phyloP scores from a whole-genome alignment of 2,329 filamentous ascomycete genomes.

The Domatiomyces globalis region DNA sequence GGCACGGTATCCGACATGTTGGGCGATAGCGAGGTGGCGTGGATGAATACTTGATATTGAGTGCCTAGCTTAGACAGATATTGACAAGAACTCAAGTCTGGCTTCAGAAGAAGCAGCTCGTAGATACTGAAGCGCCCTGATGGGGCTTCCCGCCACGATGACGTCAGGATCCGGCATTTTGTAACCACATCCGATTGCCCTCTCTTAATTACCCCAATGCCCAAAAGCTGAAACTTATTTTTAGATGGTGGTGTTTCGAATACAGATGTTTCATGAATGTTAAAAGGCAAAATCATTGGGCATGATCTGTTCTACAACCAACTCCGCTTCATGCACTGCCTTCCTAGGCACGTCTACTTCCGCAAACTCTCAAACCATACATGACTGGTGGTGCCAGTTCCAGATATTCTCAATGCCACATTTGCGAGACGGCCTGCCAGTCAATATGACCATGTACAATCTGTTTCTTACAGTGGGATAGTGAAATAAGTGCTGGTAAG shows the following conservation, averaged over 20 bases:
- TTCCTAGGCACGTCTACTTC: neutral
- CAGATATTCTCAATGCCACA: neutral
- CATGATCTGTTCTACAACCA: no score
- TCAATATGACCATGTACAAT: neutral
- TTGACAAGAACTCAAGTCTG: neutral
- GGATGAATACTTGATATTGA: neutral
- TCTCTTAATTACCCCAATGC: no score
- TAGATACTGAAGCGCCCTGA: no score
- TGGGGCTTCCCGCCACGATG: neutral
- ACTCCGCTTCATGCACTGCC: neutral
- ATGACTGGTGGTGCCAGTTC: neutral
- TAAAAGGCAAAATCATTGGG: neutral
- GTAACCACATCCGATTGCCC: neutral
- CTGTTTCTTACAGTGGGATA: neutral
- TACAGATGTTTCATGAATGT: neutral
- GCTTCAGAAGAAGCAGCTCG: no score
- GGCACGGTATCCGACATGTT: slow-evolving; percentile 16
- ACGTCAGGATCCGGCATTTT: neutral
- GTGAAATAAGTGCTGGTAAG: neutral
- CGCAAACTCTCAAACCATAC: neutral
- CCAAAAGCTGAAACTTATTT: neutral
- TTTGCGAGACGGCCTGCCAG: neutral
- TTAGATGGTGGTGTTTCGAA: neutral
- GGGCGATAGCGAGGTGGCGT: neutral
- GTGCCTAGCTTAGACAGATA: neutral